Evolutionary conservation across 305 asterid genomes (phyloP), one percentile per base, ranked within the genome.

Genomic region (Solanum hybrid): DNA sequence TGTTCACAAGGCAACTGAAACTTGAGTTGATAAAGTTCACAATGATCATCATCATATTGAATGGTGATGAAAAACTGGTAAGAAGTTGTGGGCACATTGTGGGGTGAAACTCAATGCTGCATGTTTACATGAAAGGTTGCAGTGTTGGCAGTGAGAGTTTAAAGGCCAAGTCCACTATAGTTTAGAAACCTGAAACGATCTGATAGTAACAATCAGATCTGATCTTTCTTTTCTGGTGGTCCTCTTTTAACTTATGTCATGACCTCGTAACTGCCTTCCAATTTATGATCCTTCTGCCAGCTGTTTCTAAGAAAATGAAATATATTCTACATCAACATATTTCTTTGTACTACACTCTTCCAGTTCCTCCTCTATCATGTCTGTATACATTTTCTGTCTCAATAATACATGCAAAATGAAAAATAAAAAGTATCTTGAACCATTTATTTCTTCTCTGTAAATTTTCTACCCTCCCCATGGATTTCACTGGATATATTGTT

Each of bases 211-310:
- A 82, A 26, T 82, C 71, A 40, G 87, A 40, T 82, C 87, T 26
- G 29, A 46, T 84, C 74, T 84, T 46, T 46, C 87, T 22, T 31
- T 84, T 51, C 88, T 39, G 8, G 76, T 88, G 90, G 75, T 42
- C 86, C 61, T 88, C 16, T 20, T 31, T 20, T 18, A 61, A 76
- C 74, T 36, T 33, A 64, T 88, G 90, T 88, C 90, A 88, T 22
- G 77, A 88, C 86, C 86, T 88, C 82, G 39, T 81, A 67, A 89
- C 57, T 89, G 74, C 51, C 33, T 28, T 78, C 24, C n/a, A 57
- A 73, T 89, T 61, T 89, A 81, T 81, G 88, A 89, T 40, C 26
- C 18, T 88, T 31, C 29, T 79, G 71, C 64, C 88, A 89, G 88
- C 74, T 89, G 88, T 89, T 85, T 80, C 42, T 84, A 71, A 64